Conservation (phyloP, 768 basidiomycete species). For the Boletus vinaceobasis region DNA sequence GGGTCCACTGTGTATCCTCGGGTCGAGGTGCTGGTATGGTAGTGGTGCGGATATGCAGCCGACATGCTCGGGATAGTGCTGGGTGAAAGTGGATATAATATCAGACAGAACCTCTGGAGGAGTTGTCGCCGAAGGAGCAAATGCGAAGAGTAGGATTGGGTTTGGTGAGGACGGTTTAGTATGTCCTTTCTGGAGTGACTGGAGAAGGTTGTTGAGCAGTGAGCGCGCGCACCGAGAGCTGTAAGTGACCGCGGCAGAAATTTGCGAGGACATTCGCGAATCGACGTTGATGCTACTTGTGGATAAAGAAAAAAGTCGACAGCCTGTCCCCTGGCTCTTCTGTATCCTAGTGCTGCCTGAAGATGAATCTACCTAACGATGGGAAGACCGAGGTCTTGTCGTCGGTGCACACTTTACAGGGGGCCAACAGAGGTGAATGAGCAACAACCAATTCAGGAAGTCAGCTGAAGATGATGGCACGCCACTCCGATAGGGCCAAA, state of each 20-base stretch:
- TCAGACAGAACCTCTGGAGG: conserved; percentile 31
- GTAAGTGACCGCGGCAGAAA: conserved; percentile 16
- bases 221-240: conserved; percentile 18
- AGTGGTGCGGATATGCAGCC: conserved; percentile 64
- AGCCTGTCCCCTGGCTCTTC: not conserved
- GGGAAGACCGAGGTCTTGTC: not conserved
- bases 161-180: not conserved
- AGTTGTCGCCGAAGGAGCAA: conserved; percentile 25
- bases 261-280: conserved; percentile 12
- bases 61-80: conserved; percentile 40
- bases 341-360: not conserved
- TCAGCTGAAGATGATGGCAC: too few species aligned
- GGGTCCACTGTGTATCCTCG: conserved; percentile 13
- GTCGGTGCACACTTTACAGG: not conserved
- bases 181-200: conserved; percentile 2
- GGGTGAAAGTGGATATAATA: conserved; percentile 39
- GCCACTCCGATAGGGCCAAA: not conserved
- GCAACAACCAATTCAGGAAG: not conserved
- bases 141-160: conserved; percentile 21
- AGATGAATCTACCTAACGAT: not conserved
- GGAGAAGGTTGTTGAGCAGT: conserved; percentile 8
- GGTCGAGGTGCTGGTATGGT: conserved; percentile 18
- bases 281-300: not conserved
- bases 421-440: not conserved
- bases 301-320: not conserved